Conservation (phyloP, 1,284 basidiomycete genomes). For the Inonotus obliquus region DNA sequence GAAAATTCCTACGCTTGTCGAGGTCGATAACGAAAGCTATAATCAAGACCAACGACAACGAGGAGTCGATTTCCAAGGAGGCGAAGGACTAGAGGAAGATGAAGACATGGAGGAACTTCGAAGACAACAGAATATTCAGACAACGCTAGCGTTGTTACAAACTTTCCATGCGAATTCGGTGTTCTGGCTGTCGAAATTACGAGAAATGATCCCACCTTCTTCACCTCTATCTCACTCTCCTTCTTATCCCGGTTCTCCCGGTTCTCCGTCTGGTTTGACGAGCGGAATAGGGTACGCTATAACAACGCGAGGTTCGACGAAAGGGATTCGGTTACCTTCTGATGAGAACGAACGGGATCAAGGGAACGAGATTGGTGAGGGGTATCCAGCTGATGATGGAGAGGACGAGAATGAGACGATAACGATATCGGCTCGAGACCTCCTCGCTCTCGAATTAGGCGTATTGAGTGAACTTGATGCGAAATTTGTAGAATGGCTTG, state of each 20-base stretch:
- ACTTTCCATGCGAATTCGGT: constrained; percentile 68
- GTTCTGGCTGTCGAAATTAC: constrained; percentile 59
- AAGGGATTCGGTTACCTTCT: not conserved
- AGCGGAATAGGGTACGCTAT: not conserved
- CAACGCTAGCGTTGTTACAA: constrained; percentile 64
- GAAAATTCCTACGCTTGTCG: not conserved
- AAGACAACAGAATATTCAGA: constrained; percentile 36
- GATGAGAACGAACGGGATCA: constrained; percentile 10
- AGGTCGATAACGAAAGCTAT: not conserved
- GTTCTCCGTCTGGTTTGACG: not conserved
- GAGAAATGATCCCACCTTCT: constrained; percentile 39
- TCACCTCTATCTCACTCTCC: constrained; percentile 19
- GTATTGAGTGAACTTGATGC: constrained; percentile 65
- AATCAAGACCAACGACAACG: not conserved
- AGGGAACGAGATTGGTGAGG: constrained; percentile 15
- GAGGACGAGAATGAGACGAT: constrained; percentile 28
- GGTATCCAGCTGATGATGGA: too few relatives aligned
- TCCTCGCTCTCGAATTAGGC: constrained; percentile 64
- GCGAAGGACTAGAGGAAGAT: not conserved
- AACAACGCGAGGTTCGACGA: not conserved
- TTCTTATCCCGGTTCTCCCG: too few relatives aligned
- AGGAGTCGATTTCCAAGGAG: not conserved
- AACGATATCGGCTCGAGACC: constrained; percentile 50
- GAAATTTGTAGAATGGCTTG: constrained; percentile 70
- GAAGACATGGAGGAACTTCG: constrained; percentile 35